A percentile compares a stretch with the other conserved stretches of the same genome.
phyloP scores from a whole-genome alignment of 1,139 yeast species.

The Hemisphaericaspora xylofermentans region DNA sequence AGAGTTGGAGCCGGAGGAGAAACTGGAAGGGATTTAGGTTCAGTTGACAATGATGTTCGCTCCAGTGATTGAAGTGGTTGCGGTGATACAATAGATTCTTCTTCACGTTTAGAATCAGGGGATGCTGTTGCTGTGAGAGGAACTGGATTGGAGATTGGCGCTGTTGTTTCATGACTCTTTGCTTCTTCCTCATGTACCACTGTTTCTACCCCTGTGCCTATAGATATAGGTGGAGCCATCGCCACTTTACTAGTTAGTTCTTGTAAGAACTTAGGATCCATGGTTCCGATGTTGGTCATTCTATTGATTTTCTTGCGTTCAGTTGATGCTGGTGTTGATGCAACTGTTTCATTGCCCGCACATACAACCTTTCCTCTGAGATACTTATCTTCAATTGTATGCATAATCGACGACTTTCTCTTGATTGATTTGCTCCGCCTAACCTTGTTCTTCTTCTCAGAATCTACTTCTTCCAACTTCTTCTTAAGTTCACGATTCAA shows the following conservation, averaged over 20 bases:
- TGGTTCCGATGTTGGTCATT: slow-evolving; percentile 36
- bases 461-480: slow-evolving; percentile 25
- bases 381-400: slow-evolving; percentile 49
- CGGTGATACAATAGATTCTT: neutral
- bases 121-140: neutral
- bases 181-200: slow-evolving; percentile 1
- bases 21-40: too few species aligned
- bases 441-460: slow-evolving; percentile 16
- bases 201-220: slow-evolving; percentile 3
- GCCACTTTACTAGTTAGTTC: slow-evolving; percentile 57
- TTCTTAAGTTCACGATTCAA: slow-evolving; percentile 43
- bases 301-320: slow-evolving; percentile 28
- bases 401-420: slow-evolving; percentile 21
- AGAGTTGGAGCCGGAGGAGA: slow-evolving; percentile 14
- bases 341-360: slow-evolving; percentile 12
- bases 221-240: slow-evolving; percentile 17
- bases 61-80: too few species aligned
- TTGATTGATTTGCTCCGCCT: slow-evolving; percentile 10
- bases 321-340: slow-evolving; percentile 8
- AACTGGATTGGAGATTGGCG: too few species aligned
- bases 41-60: neutral
- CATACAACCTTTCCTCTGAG: slow-evolving; percentile 38
- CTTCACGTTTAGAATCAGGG: neutral
- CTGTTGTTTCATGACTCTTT: neutral
- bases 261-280: slow-evolving; percentile 55